Base-by-base conservation (phyloP, 495 filamentous ascomycete genomes). In the Penicillium pancosmium region DNA sequence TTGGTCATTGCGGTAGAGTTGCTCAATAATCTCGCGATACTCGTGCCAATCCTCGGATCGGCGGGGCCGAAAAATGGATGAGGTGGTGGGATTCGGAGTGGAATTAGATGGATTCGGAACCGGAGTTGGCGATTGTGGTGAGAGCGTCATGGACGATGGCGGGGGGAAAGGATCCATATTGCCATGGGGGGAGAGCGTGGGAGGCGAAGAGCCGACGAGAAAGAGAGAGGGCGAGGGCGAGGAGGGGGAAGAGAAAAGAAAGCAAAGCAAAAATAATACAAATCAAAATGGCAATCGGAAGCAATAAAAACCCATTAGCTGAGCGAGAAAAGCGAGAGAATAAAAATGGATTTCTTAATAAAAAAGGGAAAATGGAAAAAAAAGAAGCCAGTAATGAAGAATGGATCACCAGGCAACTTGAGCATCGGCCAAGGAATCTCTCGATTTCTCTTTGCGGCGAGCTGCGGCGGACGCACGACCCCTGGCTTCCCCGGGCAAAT, bases 401-500 rank as follows among this genome's bases (percentile, higher is more conserved):
- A 44, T 44, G 41, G 41, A 60, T 63, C 60, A 66, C 63, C 63
- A 62, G 63, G 63, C 63, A 66, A 66, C 63, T 66, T 60, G 57
- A 33, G 44, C 43, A 43, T 54, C 52, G 60, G 67, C 47, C 64
- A 59, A 65, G 60, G 62, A 65, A 64, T 68, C 62, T 63, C 53
- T 62, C 65, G 63, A 69, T 58, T 78, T 56, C 75, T 74, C 59
- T 72, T 74, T 78, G 54, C 67, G 71, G 72, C 75, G 75, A 75
- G 67, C 49, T 74, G 75, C 61, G 61, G 72, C 65, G 74, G 74
- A 63, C 59, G 60, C 55, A 63, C 54, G 59, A 56, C 63, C 68
- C 71, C 73, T 65, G 73, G 67, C 62, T 74, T 74, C 75, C 75
- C 72, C 75, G 75, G 63, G 35, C 73, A 67, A 75, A 78, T 78